phyloP scores from a whole-genome alignment of 179 eudicot species.

The Silene coronaria region DNA sequence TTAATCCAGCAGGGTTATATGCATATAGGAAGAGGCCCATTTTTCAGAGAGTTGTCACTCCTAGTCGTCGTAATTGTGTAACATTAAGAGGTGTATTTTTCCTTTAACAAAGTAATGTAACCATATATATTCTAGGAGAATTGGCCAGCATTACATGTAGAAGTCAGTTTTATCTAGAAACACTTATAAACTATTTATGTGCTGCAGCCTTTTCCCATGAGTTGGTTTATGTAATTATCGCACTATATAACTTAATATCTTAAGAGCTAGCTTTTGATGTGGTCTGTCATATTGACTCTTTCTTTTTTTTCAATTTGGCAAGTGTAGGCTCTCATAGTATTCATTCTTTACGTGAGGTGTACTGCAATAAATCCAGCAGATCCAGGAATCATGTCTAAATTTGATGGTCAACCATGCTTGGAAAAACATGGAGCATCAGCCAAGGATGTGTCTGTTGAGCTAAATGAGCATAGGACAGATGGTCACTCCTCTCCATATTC shows the following conservation, averaged over 20 bases:
- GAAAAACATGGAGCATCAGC: conserved; percentile 35
- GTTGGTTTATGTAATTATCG: background rate
- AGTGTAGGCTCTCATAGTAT: conserved; percentile 76
- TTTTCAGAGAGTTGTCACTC: background rate
- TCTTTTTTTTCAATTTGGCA: conserved; percentile 11
- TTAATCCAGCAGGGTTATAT: background rate
- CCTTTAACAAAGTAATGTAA: background rate
- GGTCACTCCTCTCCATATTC: conserved; percentile 65
- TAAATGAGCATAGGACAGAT: conserved; percentile 44
- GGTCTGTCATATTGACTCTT: conserved; percentile 12
- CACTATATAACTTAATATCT: background rate
- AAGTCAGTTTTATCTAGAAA: background rate
- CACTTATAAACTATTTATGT: background rate
- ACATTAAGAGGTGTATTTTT: background rate
- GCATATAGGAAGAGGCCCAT: background rate
- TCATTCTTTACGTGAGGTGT: conserved; percentile 77
- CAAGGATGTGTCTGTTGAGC: conserved; percentile 36
- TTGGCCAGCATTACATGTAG: background rate
- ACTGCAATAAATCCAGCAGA: conserved; percentile 97
- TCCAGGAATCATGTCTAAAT: conserved; percentile 81
- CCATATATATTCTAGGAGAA: background rate
- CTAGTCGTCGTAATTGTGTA: background rate
- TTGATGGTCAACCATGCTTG: conserved; percentile 33
- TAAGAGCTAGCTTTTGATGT: background rate
- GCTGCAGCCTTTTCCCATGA: background rate